A percentile compares a stretch with the other conserved stretches of the same genome.
Conservation (phyloP, 768 basidiomycete species). For the Arthromyces matolae region DNA sequence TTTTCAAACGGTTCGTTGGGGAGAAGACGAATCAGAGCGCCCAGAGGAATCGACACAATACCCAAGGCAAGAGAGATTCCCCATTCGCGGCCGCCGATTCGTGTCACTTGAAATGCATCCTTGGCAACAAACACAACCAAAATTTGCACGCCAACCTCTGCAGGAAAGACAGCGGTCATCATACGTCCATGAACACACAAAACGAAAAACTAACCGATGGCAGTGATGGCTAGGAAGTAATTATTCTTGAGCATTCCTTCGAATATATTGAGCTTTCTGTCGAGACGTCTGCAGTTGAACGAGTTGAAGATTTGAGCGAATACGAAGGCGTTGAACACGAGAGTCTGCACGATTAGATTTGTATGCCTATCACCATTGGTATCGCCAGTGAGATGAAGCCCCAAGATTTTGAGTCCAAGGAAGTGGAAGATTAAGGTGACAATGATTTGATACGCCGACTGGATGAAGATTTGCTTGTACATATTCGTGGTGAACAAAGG, state of each 20-base stretch:
- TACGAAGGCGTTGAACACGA: conserved; percentile 98
- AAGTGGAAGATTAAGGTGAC: conserved; percentile 91
- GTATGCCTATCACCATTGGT: conserved; percentile 29
- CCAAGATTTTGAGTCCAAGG: conserved; percentile 68
- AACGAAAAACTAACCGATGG: conserved; percentile 64
- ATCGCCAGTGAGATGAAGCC: conserved; percentile 37
- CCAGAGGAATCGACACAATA: conserved; percentile 82
- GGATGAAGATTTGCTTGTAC: conserved; percentile 94
- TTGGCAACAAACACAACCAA: conserved; percentile 90
- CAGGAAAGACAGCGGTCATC: conserved; percentile 1
- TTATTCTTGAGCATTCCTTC: conserved; percentile 74
- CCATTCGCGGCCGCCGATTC: conserved; percentile 83
- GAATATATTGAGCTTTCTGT: conserved; percentile 85
- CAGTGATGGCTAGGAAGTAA: conserved; percentile 82
- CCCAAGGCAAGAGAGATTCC: conserved; percentile 89
- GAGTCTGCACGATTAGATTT: conserved; percentile 61
- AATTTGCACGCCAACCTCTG: conserved; percentile 85
- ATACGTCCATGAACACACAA: not conserved
- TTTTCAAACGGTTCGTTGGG: conserved; percentile 79
- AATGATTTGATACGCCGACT: conserved; percentile 82
- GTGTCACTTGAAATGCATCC: conserved; percentile 85
- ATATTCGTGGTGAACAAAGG: conserved; percentile 91
- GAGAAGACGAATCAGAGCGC: conserved; percentile 71
- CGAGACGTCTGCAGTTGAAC: conserved; percentile 85
- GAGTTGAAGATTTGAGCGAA: conserved; percentile 98